These are phyloP conservation scores for Fusarium haematococcum DNA, from an alignment of 2,329 filamentous ascomycete genomes.

Conservation along the genomic window DNA sequence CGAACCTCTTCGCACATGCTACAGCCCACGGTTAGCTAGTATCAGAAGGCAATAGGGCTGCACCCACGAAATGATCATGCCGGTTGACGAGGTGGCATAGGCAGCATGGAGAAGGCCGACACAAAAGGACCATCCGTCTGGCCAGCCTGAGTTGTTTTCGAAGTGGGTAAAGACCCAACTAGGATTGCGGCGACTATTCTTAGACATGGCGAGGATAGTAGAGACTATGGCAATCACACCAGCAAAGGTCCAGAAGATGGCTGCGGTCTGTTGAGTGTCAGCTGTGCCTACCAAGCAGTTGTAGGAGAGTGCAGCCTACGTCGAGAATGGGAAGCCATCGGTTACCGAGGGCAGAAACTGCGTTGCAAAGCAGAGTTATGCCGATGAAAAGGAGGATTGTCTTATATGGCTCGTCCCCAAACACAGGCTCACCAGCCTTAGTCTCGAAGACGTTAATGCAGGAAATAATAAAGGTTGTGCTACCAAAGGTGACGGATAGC, in stretches of 20 bases:
- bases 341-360: constrained; percentile 75
- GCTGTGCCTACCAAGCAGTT: too few species aligned
- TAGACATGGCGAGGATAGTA: constrained; percentile 73
- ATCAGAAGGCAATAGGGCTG: too few species aligned
- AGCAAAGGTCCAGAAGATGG: constrained; percentile 80
- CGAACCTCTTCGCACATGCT: constrained; percentile 82
- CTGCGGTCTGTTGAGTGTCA: constrained; percentile 61
- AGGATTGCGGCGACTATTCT: constrained; percentile 72
- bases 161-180: constrained; percentile 76
- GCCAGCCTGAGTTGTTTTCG: constrained; percentile 76
- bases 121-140: constrained; percentile 77
- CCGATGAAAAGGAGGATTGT: constrained; percentile 73
- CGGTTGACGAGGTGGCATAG: constrained; percentile 80
- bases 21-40: background rate
- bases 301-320: constrained; percentile 45
- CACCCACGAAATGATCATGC: constrained; percentile 82
- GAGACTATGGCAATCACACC: constrained; percentile 74
- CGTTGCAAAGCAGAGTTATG: constrained; percentile 72
- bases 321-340: constrained; percentile 75
- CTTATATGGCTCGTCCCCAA: constrained; percentile 70
- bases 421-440: constrained; percentile 56
- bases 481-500: constrained; percentile 76
- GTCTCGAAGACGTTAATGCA: constrained; percentile 70
- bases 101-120: constrained; percentile 78
- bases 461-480: constrained; percentile 74